Percentiles rank a stretch among this genome's conserved stretches.
Conservation (phyloP, 305 asterid genomes). For the Rubia occidens region DNA sequence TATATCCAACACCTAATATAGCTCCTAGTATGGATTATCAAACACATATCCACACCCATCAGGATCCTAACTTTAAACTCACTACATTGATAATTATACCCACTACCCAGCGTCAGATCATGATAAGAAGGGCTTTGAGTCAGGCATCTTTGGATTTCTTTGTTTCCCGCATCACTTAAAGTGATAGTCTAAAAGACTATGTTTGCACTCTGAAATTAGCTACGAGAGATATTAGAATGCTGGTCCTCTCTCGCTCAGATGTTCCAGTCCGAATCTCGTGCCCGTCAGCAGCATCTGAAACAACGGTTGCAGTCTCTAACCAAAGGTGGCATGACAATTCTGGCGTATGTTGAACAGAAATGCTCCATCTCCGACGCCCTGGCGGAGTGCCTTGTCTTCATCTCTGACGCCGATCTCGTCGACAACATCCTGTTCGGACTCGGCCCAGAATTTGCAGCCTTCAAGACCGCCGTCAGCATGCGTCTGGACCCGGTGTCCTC, state of each 20-base stretch:
- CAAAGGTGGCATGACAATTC: too few relatives aligned
- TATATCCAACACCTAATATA: neutral
- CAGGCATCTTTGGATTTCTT: neutral
- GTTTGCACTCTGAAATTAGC: neutral
- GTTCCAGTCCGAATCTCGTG: too few relatives aligned
- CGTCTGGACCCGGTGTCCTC: neutral
- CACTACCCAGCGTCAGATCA: neutral
- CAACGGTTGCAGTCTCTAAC: too few relatives aligned
- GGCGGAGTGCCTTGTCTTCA: too few relatives aligned
- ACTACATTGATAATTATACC: neutral
- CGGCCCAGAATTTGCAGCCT: neutral
- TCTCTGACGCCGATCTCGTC: neutral
- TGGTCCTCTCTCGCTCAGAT: too few relatives aligned
- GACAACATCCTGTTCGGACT: neutral
- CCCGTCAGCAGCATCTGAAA: too few relatives aligned
- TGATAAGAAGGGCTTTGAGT: too few relatives aligned
- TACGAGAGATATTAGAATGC: neutral
- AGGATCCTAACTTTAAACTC: neutral
- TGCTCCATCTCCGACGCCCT: neutral
- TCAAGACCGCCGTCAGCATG: neutral
- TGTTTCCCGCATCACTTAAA: neutral
- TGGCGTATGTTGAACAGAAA: too few relatives aligned
- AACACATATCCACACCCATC: neutral
- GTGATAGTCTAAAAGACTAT: neutral
- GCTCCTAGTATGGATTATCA: neutral